Conservation (phyloP, 2,329 filamentous ascomycete species). For the Piedraia hortae region DNA sequence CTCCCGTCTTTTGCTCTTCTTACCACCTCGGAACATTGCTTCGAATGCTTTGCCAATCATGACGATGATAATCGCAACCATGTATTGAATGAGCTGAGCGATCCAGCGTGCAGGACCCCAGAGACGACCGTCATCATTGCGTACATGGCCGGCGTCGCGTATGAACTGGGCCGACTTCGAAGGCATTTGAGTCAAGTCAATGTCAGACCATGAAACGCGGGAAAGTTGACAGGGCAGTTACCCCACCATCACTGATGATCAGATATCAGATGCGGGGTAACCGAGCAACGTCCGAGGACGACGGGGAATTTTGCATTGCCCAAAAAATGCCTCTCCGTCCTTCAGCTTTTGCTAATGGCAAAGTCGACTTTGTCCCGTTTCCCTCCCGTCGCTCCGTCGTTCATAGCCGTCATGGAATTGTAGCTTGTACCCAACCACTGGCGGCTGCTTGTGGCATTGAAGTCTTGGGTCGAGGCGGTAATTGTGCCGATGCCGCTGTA, state of each 20-base stretch:
- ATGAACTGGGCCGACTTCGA: conserved; percentile 4
- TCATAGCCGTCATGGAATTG: conserved; percentile 76
- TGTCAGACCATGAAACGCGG: too few species aligned
- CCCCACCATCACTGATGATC: too few species aligned
- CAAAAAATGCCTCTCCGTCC: conserved; percentile 20
- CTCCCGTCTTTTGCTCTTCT: conserved; percentile 1
- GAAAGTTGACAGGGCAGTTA: too few species aligned
- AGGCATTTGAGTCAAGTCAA: too few species aligned
- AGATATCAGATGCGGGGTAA: too few species aligned
- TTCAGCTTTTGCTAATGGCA: conserved; percentile 21
- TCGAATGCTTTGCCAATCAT: conserved; percentile 5
- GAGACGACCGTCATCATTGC: conserved; percentile 4
- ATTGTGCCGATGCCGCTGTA: conserved; percentile 88
- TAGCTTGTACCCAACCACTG: conserved; percentile 69
- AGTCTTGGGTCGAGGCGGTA: conserved; percentile 65
- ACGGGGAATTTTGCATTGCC: too few species aligned
- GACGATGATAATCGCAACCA: conserved; percentile 6
- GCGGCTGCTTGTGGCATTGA: conserved; percentile 70
- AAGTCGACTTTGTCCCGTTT: conserved; percentile 32
- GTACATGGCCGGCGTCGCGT: conserved; percentile 4
- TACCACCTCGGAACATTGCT: conserved; percentile 4
- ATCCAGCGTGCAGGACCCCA: conserved; percentile 5
- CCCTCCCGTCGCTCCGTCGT: conserved; percentile 70
- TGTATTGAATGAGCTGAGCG: conserved; percentile 5
- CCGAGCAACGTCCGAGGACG: too few species aligned